Conservation (phyloP, 2,329 filamentous ascomycete genomes). For the Trichoderma aggressivum region DNA sequence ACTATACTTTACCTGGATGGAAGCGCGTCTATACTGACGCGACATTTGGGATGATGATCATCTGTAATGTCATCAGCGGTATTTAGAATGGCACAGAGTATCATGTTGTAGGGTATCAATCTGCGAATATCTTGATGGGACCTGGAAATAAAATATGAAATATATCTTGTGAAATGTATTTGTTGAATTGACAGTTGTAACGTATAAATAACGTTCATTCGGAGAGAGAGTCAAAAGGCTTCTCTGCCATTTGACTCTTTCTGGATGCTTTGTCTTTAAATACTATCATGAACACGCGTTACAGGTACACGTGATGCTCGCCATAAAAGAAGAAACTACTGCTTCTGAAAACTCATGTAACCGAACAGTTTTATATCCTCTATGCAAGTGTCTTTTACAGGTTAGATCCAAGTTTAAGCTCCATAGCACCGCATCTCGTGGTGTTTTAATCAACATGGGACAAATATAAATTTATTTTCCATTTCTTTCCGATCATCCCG, state of each 20-base stretch:
- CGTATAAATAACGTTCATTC: not conserved
- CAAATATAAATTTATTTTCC: not conserved
- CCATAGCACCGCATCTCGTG: not conserved
- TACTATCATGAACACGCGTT: not conserved
- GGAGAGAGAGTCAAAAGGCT: fast-evolving
- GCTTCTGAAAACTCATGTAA: not conserved
- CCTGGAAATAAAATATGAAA: no score
- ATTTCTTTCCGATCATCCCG: not conserved
- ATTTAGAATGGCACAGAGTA: not conserved
- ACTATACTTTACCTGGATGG: not conserved
- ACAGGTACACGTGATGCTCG: not conserved
- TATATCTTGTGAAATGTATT: not conserved
- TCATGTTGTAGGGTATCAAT: not conserved
- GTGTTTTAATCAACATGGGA: not conserved
- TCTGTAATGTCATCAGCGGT: not conserved
- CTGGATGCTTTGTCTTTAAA: not conserved
- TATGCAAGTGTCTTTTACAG: not conserved
- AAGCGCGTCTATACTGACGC: not conserved
- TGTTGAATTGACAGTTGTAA: not conserved
- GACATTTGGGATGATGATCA: not conserved
- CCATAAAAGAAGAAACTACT: not conserved
- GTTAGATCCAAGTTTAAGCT: fast-evolving
- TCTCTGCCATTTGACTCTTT: not conserved
- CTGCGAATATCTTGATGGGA: not conserved
- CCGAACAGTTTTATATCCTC: not conserved